A percentile compares a stretch with the other conserved stretches of the same genome.
Evolutionary conservation across 2,329 filamentous ascomycete species (phyloP).

Genomic region (Geoglossum cookeanum): DNA sequence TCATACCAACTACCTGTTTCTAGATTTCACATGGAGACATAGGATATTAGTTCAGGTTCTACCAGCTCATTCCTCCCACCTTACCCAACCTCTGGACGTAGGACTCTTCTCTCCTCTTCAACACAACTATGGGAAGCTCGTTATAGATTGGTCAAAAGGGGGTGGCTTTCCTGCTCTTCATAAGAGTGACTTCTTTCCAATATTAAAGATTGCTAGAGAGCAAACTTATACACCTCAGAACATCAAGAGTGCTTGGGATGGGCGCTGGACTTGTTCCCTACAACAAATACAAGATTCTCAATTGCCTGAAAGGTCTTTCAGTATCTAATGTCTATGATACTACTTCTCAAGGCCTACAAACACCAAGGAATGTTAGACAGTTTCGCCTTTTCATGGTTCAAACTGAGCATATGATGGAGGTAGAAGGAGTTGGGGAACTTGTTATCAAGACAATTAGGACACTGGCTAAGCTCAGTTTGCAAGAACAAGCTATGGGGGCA

Average conservation of each 20-base stretch:
- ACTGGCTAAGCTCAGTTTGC: not conserved
- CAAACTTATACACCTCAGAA: no score
- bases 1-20: no score
- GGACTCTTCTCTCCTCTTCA: no score
- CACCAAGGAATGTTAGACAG: not conserved
- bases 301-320: not conserved
- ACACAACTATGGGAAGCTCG: no score
- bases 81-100: no score
- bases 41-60: no score
- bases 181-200: no score
- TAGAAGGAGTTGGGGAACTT: not conserved
- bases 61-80: no score
- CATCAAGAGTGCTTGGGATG: not conserved
- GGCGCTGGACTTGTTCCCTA: not conserved
- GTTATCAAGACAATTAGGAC: not conserved
- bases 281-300: not conserved
- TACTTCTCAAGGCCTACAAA: not conserved
- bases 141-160: no score
- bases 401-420: not conserved
- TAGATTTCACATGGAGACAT: no score
- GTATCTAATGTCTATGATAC: not conserved
- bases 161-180: no score
- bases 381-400: not conserved
- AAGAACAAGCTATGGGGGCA: not conserved
- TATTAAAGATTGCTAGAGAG: no score